phyloP scores from a whole-genome alignment of 352 stramenopile species.

The Globisporangium barbulae region DNA sequence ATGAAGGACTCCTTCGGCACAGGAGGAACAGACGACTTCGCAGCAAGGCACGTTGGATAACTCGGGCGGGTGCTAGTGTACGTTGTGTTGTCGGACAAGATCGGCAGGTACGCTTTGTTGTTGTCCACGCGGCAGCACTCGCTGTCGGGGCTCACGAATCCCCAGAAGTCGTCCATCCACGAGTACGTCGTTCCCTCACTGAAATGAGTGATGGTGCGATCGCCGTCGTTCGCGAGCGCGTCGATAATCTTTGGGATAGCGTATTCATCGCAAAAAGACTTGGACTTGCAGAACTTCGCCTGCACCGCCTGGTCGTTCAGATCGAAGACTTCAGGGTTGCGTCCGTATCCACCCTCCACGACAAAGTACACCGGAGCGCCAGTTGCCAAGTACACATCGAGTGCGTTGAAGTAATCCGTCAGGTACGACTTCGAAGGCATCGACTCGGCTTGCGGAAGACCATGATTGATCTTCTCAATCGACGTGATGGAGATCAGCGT shows the following conservation, averaged over 20 bases:
- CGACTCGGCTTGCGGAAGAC: constrained; percentile 51
- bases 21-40: constrained; percentile 21
- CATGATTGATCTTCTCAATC: constrained; percentile 48
- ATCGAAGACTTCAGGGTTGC: constrained; percentile 44
- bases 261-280: constrained; percentile 49
- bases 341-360: constrained; percentile 47
- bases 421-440: constrained; percentile 69
- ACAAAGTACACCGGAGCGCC: constrained; percentile 64
- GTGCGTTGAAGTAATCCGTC: constrained; percentile 60
- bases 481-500: constrained; percentile 55
- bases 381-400: constrained; percentile 53
- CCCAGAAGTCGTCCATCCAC: constrained; percentile 70
- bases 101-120: constrained; percentile 38
- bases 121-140: constrained; percentile 60
- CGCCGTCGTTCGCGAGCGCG: constrained; percentile 42
- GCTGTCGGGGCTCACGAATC: constrained; percentile 54
- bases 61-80: constrained; percentile 37
- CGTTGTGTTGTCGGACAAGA: constrained; percentile 39
- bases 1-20: constrained; percentile 28
- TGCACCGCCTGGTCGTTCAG: constrained; percentile 42
- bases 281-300: constrained; percentile 56
- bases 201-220: constrained; percentile 46
- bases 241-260: constrained; percentile 59
- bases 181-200: constrained; percentile 57
- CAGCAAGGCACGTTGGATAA: constrained; percentile 37